Base-by-base conservation (phyloP, 768 basidiomycete species). In the Suillus tomentosus region DNA sequence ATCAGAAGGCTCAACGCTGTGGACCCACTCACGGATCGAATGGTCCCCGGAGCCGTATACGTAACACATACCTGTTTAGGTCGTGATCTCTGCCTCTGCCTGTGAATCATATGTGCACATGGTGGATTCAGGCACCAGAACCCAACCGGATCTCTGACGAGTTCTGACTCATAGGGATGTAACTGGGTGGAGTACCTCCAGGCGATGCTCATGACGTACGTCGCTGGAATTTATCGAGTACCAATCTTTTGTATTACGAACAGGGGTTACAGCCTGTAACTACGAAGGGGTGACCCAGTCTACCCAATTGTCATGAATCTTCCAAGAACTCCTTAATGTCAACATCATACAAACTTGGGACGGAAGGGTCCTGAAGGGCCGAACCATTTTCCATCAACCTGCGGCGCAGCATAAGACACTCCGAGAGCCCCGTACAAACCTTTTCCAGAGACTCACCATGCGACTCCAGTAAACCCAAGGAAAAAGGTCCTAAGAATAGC, bases 391-490 rank as follows among this genome's bases (percentile, higher is more conserved):
- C 82, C 80, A 66, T 77, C 72, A 68, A 81, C 65, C 73, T 77
- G 59, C 10, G 65, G 66, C 57, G 27, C 5, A 74, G 70, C 68
- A 88, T 88, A 87, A 90, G 91, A 62, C 80, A 79, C 64, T 86
- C 85, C 89, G 88, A 94, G 76, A 94, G 92, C 9, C 81, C 74
- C 80, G 82, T 15, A 70, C 67, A 54, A 73, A 71, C 40, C 67
- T 31, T 61, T 80, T 68, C 71, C 70, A 54, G 17, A 58, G 22
- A 9, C 76, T 71, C 69, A 88, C 89, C 88, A 90, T 91, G 61
- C 80, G 79, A 63, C 87, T 86, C 89, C 89, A 94, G 76, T 94
- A 94, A 10, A 81, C 86, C 74, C 80, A 82, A n/a, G 74, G 73
- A 50, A 75, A 75, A 45, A 76, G 31, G 59, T 80, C 70, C 74